Evolutionary conservation across 106 monocot species (phyloP), one percentile per base, ranked within the genome.

Genomic region (Allium sativum): DNA sequence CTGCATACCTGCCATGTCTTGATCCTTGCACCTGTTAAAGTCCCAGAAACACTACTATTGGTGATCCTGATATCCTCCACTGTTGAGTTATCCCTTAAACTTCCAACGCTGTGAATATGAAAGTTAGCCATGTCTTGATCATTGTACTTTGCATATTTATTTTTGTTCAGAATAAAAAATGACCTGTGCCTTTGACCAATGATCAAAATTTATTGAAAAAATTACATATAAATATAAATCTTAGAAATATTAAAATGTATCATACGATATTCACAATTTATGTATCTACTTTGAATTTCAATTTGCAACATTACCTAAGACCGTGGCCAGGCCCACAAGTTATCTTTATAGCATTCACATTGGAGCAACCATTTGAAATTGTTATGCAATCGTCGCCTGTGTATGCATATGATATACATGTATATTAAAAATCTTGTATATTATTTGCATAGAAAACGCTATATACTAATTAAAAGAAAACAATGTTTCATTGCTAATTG

Each of bases 251-350:
- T n/a, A n/a, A n/a, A 31, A 31, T 31, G 1, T 31, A 2, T 31
- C 1, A 31, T 31, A 31, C 2, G 45, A 19, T 44, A 44, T 61
- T 14, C 6, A 14, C 18, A 47, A 0, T 21, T 2, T 18, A 41
- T 0, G 22, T 11, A 65, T 52, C 21, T 8, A n/a, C n/a, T n/a
- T n/a, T n/a, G n/a, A n/a, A n/a, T n/a, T n/a, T n/a, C n/a, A n/a
- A n/a, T n/a, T n/a, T n/a, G n/a, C 19, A 9, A 56, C 31, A 10
- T 0, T 40, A 68, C 68, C 68, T 68, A 48, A 68, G 56, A 11
- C 68, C 68, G 41, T 68, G 68, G 9, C 68, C 68, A 9, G 68
- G 68, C 2, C 68, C 68, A 40, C 68, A 68, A 16, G 56, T 68
- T 6, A 68, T 48, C 15, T 14, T 3, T 46, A 57, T 68, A 9